A percentile compares a stretch with the other conserved stretches of the same genome.
phyloP scores from a whole-genome alignment of 176 grass and related monocot species.

The Musa troglodytarum region DNA sequence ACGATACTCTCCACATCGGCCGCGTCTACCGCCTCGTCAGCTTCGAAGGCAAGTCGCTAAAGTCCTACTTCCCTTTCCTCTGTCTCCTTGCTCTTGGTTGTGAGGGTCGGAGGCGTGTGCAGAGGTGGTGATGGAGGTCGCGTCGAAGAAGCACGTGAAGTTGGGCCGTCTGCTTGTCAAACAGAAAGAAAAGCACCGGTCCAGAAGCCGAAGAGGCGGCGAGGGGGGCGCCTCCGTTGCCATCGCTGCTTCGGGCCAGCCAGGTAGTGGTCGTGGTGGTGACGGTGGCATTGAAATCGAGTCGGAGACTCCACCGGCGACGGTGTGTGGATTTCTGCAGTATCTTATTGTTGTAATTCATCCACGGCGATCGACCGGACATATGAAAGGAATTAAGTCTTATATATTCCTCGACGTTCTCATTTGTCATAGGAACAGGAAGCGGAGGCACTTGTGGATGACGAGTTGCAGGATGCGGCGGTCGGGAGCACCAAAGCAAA shows the following conservation, averaged over 20 bases:
- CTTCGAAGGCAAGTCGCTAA: background rate
- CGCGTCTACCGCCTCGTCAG: slow-evolving; percentile 12
- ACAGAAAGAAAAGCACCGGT: background rate
- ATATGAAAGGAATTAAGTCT: no score
- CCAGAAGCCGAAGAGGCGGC: background rate
- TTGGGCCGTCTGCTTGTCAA: background rate
- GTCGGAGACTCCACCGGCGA: background rate
- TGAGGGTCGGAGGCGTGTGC: background rate
- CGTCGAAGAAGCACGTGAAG: slow-evolving; percentile 1
- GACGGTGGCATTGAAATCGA: background rate
- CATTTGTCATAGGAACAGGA: background rate
- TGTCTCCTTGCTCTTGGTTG: background rate
- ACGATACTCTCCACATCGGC: slow-evolving; percentile 12
- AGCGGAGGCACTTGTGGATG: background rate
- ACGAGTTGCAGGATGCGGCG: background rate
- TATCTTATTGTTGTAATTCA: no score
- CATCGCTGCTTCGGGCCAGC: background rate
- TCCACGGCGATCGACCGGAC: no score
- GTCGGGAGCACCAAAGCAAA: no score
- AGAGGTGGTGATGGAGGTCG: slow-evolving; percentile 5
- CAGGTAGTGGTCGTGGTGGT: background rate
- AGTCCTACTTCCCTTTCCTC: background rate
- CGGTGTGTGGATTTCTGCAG: background rate
- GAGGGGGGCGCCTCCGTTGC: background rate
- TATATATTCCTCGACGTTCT: no score